A percentile compares a stretch with the other conserved stretches of the same genome.
These are phyloP conservation scores for Microsporum ferrugineum DNA, from an alignment of 2,329 filamentous ascomycete species.

Conservation along the genomic window DNA sequence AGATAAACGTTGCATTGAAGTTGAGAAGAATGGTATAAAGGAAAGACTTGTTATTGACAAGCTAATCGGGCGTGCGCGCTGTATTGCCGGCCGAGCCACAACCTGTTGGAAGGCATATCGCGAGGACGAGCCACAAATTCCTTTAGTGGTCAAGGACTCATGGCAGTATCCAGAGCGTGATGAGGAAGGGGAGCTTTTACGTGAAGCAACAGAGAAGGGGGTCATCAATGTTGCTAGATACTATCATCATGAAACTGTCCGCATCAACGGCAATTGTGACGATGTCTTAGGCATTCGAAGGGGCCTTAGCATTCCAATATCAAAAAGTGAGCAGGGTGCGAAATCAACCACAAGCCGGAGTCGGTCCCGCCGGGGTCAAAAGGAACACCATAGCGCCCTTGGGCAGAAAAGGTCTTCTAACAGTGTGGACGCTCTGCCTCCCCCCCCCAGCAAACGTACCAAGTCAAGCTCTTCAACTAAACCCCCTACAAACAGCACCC, in stretches of 20 bases:
- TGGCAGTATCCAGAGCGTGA: slow-evolving; percentile 21
- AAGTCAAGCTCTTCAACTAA: slow-evolving; percentile 10
- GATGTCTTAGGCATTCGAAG: slow-evolving; percentile 16
- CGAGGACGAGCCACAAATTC: slow-evolving; percentile 14
- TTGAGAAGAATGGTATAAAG: slow-evolving; percentile 13
- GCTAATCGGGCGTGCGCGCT: slow-evolving; percentile 25
- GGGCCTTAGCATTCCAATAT: slow-evolving; percentile 8
- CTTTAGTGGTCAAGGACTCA: slow-evolving; percentile 17
- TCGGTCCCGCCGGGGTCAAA: background rate
- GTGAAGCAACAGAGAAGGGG: slow-evolving; percentile 15
- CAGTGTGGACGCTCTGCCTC: slow-evolving; percentile 4
- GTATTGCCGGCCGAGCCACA: slow-evolving; percentile 31
- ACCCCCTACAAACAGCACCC: background rate
- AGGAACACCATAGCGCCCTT: background rate
- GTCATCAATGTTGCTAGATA: slow-evolving; percentile 21
- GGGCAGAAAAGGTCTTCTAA: slow-evolving; percentile 17
- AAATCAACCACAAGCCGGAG: background rate
- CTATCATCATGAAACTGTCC: slow-evolving; percentile 19
- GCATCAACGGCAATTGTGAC: slow-evolving; percentile 13
- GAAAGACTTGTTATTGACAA: slow-evolving; percentile 34
- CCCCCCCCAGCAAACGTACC: slow-evolving; percentile 14
- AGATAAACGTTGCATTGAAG: slow-evolving; percentile 3
- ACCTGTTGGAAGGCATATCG: slow-evolving; percentile 37
- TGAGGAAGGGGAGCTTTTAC: slow-evolving; percentile 21
- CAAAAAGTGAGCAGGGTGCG: background rate